Evolutionary conservation across 495 filamentous ascomycete species (phyloP), one percentile per base, ranked within the genome.

Genomic region (Hyphodiscus hymeniophilus): DNA sequence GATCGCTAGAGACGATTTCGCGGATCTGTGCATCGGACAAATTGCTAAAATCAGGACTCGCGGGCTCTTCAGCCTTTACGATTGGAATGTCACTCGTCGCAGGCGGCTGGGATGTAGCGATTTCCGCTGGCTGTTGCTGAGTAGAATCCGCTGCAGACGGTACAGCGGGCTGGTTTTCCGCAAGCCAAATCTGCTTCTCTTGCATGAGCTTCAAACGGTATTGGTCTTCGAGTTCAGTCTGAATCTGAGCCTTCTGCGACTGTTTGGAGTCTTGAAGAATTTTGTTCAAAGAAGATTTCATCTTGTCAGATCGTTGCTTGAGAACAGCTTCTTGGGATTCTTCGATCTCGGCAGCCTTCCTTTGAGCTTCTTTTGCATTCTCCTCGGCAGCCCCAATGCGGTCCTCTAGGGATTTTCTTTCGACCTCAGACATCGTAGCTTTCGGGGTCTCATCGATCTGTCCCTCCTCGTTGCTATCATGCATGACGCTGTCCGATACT

Each of bases 221-320:
- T 47, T 80, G 79, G 20, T 77, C 73, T 35, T 90, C 64, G 12
- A 57, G 45, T 4, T 28, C 26, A 10, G 26, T 10, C 26, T 28
- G 26, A 10, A 28, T 10, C 21, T 54, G 45, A n/a, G 39, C 42
- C 48, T 75, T 76, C 7, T 68, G 56, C 32, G 65, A 57, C 30
- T 68, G 64, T 38, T 63, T 73, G 18, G 76, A 69, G 48, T 91
- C 84, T 3, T 63, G 69, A 5, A 94, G 67, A 58, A 82, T 87
- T 55, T 74, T 80, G 47, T 80, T 84, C 49, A 87, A 76, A 10
- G 73, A 64, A 16, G 73, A 73, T 61, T 87, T 90, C 74, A 92
- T 78, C 58, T 75, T 79, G 7, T 89, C 81, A 1, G 81, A 75
- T 24, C 85, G 75, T 46, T 73, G 68, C 53, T 84, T 81, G 42